These are phyloP conservation scores for Simplicillium sp. DNA, from an alignment of 2,329 filamentous ascomycete species.

Conservation along the genomic window DNA sequence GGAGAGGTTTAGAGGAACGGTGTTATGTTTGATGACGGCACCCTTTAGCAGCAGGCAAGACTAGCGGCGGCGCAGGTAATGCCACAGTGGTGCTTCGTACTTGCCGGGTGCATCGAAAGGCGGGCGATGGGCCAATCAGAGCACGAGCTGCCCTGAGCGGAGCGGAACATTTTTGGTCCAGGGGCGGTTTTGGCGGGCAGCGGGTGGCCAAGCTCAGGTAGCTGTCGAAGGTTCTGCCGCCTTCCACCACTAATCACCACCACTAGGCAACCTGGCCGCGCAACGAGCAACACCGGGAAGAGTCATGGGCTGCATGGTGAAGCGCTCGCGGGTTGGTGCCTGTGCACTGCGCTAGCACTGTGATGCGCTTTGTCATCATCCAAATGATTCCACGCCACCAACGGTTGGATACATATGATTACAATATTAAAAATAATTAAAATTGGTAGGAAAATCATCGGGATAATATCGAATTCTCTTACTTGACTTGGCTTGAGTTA, in stretches of 20 bases:
- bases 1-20: no score
- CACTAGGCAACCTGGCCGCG: slow-evolving; percentile 8
- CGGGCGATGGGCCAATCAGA: slow-evolving; percentile 23
- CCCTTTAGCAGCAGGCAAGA: neutral
- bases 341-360: neutral
- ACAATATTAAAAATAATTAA: neutral
- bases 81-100: slow-evolving; percentile 7
- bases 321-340: neutral
- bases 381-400: neutral
- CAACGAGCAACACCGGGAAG: slow-evolving; percentile 2
- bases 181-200: neutral
- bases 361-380: neutral
- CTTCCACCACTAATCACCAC: slow-evolving; percentile 21
- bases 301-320: no score
- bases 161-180: slow-evolving; percentile 28
- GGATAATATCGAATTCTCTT: no score
- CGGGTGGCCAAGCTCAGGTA: slow-evolving; percentile 6
- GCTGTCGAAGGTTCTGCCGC: slow-evolving; percentile 21
- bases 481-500: no score
- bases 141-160: slow-evolving; percentile 15
- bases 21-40: no score
- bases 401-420: neutral
- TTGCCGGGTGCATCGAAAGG: slow-evolving; percentile 4
- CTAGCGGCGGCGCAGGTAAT: slow-evolving; percentile 3
- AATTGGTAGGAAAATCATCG: no score